Conservation (phyloP, 2,329 filamentous ascomycete species). For the Colletotrichum lindemuthianum region DNA sequence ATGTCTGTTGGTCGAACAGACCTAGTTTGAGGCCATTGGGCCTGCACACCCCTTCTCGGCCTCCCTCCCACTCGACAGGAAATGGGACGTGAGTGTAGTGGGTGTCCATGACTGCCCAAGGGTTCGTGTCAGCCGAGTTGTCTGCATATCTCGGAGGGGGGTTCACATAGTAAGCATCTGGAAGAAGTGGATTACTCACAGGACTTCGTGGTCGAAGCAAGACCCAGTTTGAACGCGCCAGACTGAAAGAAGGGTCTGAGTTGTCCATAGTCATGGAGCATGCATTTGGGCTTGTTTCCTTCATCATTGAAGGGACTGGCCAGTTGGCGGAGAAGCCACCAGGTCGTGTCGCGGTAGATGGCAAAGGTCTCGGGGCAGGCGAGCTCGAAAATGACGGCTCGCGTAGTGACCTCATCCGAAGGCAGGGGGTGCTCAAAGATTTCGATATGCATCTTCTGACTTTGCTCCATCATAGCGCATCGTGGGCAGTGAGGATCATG, state of each 20-base stretch:
- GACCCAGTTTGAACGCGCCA: conserved; percentile 37
- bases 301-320: conserved; percentile 39
- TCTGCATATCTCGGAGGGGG: no score
- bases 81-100: conserved; percentile 42
- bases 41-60: conserved; percentile 49
- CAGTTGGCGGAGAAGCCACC: conserved; percentile 47
- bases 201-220: conserved; percentile 44
- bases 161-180: no score
- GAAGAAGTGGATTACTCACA: conserved; percentile 38
- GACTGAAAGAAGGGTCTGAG: conserved; percentile 35
- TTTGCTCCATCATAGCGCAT: conserved; percentile 45
- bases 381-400: conserved; percentile 54
- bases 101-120: conserved; percentile 40
- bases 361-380: conserved; percentile 46
- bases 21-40: conserved; percentile 56
- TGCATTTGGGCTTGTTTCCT: conserved; percentile 38
- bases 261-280: conserved; percentile 40
- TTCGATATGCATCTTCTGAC: conserved; percentile 47
- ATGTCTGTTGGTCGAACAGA: conserved; percentile 56
- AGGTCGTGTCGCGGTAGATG: conserved; percentile 54
- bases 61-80: conserved; percentile 43
- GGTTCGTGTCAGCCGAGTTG: background rate
- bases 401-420: conserved; percentile 40
- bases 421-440: conserved; percentile 55
- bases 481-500: conserved; percentile 46